These are phyloP conservation scores for Melanogaster broomeanus DNA, from an alignment of 768 basidiomycete species.

Conservation along the genomic window DNA sequence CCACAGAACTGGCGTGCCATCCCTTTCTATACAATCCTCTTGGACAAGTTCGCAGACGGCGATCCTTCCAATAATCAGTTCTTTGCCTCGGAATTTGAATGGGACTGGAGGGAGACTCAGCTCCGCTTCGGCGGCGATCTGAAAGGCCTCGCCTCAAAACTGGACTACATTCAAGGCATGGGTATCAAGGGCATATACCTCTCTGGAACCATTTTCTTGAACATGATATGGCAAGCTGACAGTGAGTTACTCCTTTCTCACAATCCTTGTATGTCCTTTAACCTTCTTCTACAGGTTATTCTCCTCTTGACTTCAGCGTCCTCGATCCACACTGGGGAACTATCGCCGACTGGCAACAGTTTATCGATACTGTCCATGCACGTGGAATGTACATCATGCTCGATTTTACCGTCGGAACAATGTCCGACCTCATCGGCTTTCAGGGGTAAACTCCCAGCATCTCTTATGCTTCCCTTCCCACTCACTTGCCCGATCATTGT, in stretches of 20 bases:
- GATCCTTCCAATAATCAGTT: conserved; percentile 92
- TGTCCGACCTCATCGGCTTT: conserved; percentile 86
- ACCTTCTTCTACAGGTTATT: conserved; percentile 60
- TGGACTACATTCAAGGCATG: conserved; percentile 92
- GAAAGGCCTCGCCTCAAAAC: conserved; percentile 66
- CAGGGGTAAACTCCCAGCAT: conserved; percentile 55
- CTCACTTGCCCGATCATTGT: conserved; percentile 12
- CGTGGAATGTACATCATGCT: conserved; percentile 90
- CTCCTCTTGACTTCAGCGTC: conserved; percentile 87
- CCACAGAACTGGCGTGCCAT: conserved; percentile 85
- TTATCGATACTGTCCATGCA: conserved; percentile 77
- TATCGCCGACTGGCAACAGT: conserved; percentile 71
- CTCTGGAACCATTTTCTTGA: conserved; percentile 89
- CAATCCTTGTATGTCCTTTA: neutral
- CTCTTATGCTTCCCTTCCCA: conserved; percentile 5
- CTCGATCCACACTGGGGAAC: conserved; percentile 94
- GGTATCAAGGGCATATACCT: conserved; percentile 84
- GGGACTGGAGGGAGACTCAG: conserved; percentile 86
- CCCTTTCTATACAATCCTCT: conserved; percentile 77
- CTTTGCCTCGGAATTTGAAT: conserved; percentile 78
- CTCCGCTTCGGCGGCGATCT: conserved; percentile 89
- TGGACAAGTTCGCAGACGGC: conserved; percentile 95
- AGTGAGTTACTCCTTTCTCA: conserved; percentile 52
- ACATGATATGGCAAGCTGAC: conserved; percentile 98
- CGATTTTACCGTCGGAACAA: conserved; percentile 94